A percentile compares a stretch with the other conserved stretches of the same genome.
Evolutionary conservation across 345 rosid species (phyloP).

Genomic region (Anacardium occidentale): DNA sequence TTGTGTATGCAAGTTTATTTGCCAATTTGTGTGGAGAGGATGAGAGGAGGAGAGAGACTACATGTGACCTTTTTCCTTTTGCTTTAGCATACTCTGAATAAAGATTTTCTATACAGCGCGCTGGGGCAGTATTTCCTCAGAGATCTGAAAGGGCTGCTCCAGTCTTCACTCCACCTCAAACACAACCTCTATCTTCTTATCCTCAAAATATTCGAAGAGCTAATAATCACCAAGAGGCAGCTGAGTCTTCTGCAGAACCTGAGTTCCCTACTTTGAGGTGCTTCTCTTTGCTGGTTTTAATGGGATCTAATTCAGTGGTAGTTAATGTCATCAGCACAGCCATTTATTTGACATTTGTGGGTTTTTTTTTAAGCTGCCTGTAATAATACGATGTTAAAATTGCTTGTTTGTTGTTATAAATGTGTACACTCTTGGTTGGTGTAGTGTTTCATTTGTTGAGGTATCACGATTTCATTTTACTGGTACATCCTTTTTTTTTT

Average conservation of each 20-base stretch:
- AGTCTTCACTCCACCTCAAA: constrained; percentile 91
- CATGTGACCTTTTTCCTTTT: constrained; percentile 12
- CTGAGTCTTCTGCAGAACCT: constrained; percentile 79
- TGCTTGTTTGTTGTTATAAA: too few species aligned
- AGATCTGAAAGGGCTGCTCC: constrained; percentile 89
- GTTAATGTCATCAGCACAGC: background rate
- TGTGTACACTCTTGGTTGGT: too few species aligned
- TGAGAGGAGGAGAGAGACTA: background rate
- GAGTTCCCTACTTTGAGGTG: constrained; percentile 94
- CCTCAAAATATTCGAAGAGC: constrained; percentile 70
- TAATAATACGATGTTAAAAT: background rate
- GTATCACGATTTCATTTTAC: background rate
- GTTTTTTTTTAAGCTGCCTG: background rate
- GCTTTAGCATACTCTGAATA: constrained; percentile 9
- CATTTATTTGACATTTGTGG: background rate
- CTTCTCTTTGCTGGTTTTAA: constrained; percentile 8
- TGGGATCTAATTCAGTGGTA: constrained; percentile 1
- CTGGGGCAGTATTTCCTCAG: constrained; percentile 97
- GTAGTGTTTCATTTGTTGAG: too few species aligned
- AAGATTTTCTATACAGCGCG: constrained; percentile 62
- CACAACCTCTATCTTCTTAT: constrained; percentile 82
- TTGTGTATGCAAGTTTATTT: background rate
- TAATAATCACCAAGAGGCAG: constrained; percentile 50
- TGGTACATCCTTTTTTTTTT: constrained; percentile 1
- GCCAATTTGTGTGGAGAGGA: background rate